These are phyloP conservation scores for Xerophyta viscosa DNA, from an alignment of 106 monocot genomes.

Conservation along the genomic window DNA sequence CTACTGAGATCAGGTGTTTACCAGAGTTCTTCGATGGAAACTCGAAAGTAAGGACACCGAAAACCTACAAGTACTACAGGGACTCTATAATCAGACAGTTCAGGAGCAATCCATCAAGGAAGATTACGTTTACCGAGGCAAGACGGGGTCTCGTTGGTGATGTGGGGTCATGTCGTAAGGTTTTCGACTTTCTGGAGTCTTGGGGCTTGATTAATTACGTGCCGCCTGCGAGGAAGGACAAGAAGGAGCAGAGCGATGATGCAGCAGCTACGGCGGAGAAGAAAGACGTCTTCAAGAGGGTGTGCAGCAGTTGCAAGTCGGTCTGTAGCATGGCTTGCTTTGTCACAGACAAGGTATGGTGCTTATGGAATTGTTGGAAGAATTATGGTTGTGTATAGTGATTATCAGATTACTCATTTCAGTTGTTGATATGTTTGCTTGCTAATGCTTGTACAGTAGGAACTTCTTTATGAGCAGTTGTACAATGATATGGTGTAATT, in stretches of 20 bases:
- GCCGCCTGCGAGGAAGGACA: slow-evolving; percentile 22
- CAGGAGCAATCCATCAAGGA: slow-evolving; percentile 43
- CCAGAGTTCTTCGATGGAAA: slow-evolving; percentile 87
- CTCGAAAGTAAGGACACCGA: slow-evolving; percentile 45
- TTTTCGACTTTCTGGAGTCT: slow-evolving; percentile 85
- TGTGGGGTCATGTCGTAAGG: slow-evolving; percentile 57
- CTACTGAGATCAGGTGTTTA: slow-evolving; percentile 53
- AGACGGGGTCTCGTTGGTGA: slow-evolving; percentile 61
- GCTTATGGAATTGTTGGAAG: background rate
- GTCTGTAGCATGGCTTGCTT: slow-evolving; percentile 68
- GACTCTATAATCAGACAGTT: slow-evolving; percentile 56
- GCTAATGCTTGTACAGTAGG: too few relatives aligned
- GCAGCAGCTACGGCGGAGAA: slow-evolving; percentile 16
- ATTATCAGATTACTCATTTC: too few relatives aligned
- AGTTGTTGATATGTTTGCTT: too few relatives aligned
- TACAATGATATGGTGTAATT: too few relatives aligned
- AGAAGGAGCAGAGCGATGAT: slow-evolving; percentile 30
- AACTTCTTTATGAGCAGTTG: too few relatives aligned
- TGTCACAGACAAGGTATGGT: slow-evolving; percentile 66
- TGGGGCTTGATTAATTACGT: slow-evolving; percentile 93
- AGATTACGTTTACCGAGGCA: slow-evolving; percentile 75
- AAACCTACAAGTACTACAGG: slow-evolving; percentile 67
- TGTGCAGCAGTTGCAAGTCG: slow-evolving; percentile 58
- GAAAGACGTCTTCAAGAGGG: slow-evolving; percentile 33
- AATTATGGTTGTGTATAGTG: too few relatives aligned